phyloP scores from a whole-genome alignment of 495 filamentous ascomycete species.

The Astrothelium subdiscretum region DNA sequence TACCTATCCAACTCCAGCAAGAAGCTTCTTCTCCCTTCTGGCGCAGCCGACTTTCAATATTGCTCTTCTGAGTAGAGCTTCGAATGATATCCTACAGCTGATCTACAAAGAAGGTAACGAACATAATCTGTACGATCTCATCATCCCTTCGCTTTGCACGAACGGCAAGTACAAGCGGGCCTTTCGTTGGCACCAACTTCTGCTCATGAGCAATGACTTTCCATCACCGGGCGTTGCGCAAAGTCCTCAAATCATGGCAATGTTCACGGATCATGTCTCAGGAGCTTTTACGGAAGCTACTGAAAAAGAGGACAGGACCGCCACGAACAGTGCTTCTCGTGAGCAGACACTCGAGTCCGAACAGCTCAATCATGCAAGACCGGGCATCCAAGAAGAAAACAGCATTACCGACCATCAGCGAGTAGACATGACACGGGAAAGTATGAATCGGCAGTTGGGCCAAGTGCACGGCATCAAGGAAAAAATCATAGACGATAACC shows the following conservation, averaged over 20 bases:
- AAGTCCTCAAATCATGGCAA: background rate
- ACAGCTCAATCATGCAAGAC: background rate
- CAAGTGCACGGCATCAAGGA: constrained; percentile 35
- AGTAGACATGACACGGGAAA: constrained; percentile 6
- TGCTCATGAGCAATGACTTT: constrained; percentile 38
- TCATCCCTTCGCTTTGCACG: constrained; percentile 46
- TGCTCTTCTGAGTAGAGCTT: background rate
- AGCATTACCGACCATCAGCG: background rate
- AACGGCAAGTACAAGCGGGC: constrained; percentile 39
- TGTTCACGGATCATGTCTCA: background rate
- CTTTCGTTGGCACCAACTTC: constrained; percentile 47
- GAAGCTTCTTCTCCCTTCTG: background rate
- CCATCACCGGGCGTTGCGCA: constrained; percentile 24
- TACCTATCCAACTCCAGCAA: background rate
- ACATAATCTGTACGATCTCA: constrained; percentile 47
- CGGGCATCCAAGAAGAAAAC: background rate
- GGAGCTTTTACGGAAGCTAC: background rate
- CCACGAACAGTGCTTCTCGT: background rate
- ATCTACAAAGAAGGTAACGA: constrained; percentile 32
- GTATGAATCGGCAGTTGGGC: constrained; percentile 33
- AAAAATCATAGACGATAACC: constrained; percentile 45
- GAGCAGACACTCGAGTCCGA: too few species aligned
- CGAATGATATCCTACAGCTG: constrained; percentile 17
- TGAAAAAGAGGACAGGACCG: background rate
- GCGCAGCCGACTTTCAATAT: background rate